Base-by-base conservation (phyloP, 2,329 filamentous ascomycete species). In the Verticillium longisporum region DNA sequence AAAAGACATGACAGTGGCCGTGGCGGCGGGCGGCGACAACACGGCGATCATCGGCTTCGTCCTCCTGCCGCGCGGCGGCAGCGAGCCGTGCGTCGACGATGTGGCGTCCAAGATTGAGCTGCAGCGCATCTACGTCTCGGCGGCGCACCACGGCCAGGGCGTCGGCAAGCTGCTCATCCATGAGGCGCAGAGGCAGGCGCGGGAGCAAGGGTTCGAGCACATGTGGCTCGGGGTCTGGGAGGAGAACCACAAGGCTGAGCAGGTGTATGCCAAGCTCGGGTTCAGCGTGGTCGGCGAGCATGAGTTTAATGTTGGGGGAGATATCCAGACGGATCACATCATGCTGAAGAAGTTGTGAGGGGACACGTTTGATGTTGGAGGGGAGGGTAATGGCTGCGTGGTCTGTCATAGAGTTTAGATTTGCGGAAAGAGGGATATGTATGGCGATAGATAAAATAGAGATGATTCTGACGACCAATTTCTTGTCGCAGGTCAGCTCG, bases 201-300 rank as follows among this genome's bases (percentile, higher is more conserved):
- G 68, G 55, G 64, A 70, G 4, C 68, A 74, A 33, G 77, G 73
- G 0, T 78, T 73, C 37, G 68, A 65, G 56, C 68, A 74, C 32
- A 68, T 80, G 18, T 81, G 78, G 78, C 66, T 81, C 10, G 78
- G 78, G 0, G 78, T 80, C 10, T 81, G 78, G 78, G 75, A 81
- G 58, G 75, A 79, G 63, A 81, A 80, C 59, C 38, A 60, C 1
- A 71, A 66, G 34, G 77, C 78, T 0, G 69, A 72, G 31, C 70
- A 61, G 37, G 69, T 75, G 4, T 81, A 81, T 65, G 70, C 70
- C 61, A 74, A 70, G 65, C 71, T 73, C 65, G 79, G 78, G 0
- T 81, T 76, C 60, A 62, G 60, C 15, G 66, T 65, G 26, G 71
- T 78, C 0, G 79, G 79, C 0, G 41, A 68, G 10, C 77, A 80